phyloP scores from a whole-genome alignment of 2,329 filamentous ascomycete species.

The Scedosporium boydii region DNA sequence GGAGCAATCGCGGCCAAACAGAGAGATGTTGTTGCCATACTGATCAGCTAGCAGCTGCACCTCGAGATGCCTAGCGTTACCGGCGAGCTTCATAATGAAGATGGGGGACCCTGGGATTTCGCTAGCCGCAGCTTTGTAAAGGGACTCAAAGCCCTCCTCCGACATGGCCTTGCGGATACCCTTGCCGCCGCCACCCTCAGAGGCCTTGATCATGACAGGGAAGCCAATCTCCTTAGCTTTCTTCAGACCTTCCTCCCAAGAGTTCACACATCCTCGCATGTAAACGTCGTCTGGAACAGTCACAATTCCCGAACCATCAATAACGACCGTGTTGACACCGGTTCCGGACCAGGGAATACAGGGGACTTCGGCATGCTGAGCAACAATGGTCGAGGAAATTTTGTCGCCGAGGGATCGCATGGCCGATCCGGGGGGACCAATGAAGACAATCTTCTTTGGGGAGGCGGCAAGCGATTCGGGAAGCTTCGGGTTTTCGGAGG shows the following conservation, averaged over 20 bases:
- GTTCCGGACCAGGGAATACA: slow-evolving; percentile 99
- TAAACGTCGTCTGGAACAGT: slow-evolving; percentile 84
- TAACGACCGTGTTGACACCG: slow-evolving; percentile 69
- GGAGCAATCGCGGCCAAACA: slow-evolving; percentile 97
- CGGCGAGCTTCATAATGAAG: slow-evolving; percentile 99
- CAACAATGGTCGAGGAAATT: slow-evolving; percentile 98
- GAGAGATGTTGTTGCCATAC: slow-evolving; percentile 98
- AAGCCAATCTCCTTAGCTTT: slow-evolving; percentile 90
- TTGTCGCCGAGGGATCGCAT: slow-evolving; percentile 99
- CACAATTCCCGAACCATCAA: slow-evolving; percentile 79
- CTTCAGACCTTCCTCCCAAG: slow-evolving; percentile 79
- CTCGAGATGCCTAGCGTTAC: slow-evolving; percentile 92
- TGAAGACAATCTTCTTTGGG: slow-evolving; percentile 98
- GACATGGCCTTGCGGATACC: slow-evolving; percentile 91
- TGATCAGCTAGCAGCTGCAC: slow-evolving; percentile 96
- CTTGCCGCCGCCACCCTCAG: slow-evolving; percentile 97
- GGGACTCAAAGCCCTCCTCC: slow-evolving; percentile 72
- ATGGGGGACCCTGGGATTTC: slow-evolving; percentile 98
- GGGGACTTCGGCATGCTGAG: slow-evolving; percentile 89
- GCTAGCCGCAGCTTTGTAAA: slow-evolving; percentile 93
- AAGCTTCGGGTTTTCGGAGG: slow-evolving; percentile 95
- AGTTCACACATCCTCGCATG: slow-evolving; percentile 80
- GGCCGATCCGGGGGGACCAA: slow-evolving; percentile 91
- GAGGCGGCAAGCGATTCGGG: slow-evolving; percentile 93
- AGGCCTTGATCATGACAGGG: slow-evolving; percentile 99